Evolutionary conservation across 2,329 filamentous ascomycete genomes (phyloP).

Genomic region (Blumeria graminis): DNA sequence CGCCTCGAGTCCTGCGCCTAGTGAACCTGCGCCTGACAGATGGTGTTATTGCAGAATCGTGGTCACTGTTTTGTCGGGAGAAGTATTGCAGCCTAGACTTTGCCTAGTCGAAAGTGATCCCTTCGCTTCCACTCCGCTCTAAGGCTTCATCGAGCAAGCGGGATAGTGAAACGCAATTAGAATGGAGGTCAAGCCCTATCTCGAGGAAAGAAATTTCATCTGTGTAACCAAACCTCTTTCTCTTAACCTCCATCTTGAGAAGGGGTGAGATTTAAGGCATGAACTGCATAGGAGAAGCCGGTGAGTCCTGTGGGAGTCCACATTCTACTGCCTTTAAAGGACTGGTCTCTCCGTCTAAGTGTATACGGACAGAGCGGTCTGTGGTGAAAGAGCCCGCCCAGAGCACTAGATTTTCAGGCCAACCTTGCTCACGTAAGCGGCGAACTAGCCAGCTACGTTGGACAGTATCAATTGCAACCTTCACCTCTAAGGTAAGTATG

Average conservation of each 20-base stretch:
- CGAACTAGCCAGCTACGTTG: background rate
- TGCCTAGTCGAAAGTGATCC: background rate
- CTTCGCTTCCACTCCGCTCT: background rate
- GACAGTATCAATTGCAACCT: background rate
- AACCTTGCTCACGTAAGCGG: background rate
- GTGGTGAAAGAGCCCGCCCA: background rate
- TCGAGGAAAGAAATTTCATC: background rate
- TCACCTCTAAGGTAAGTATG: background rate
- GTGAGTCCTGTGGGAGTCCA: background rate
- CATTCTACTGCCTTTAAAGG: background rate
- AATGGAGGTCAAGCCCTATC: too few species aligned
- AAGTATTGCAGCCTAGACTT: background rate
- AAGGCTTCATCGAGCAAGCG: background rate
- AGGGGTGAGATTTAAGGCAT: background rate
- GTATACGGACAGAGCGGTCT: background rate
- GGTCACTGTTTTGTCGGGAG: background rate
- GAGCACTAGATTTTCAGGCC: background rate
- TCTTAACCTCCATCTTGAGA: background rate
- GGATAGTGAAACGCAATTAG: background rate
- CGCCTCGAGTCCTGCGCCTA: too few species aligned
- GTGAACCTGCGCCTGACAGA: too few species aligned
- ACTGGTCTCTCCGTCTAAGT: background rate
- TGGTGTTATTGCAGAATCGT: background rate
- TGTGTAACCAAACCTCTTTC: background rate
- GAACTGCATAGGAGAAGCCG: background rate